Evolutionary conservation across 2,329 filamentous ascomycete species (phyloP).

Genomic region (Alternaria arborescens): DNA sequence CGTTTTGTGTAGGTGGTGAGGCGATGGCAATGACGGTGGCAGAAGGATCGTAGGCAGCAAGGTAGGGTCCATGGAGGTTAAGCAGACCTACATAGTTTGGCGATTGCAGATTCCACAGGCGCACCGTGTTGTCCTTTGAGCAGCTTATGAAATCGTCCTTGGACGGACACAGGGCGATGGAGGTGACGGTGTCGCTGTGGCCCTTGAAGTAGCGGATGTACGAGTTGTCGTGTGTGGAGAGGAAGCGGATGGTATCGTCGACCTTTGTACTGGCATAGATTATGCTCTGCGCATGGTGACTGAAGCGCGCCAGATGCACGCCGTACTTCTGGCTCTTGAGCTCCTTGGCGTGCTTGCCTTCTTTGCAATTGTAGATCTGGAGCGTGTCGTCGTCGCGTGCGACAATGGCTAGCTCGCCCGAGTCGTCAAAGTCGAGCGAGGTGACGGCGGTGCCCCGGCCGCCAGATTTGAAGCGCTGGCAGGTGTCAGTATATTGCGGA

Average conservation of each 20-base stretch:
- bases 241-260: conserved; percentile 87
- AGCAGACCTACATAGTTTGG: conserved; percentile 82
- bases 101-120: conserved; percentile 87
- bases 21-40: conserved; percentile 91
- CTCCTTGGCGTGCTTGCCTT: conserved; percentile 87
- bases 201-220: conserved; percentile 97
- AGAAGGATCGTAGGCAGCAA: conserved; percentile 90
- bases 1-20: conserved; percentile 77
- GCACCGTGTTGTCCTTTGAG: conserved; percentile 87
- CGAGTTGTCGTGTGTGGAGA: conserved; percentile 92
- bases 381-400: conserved; percentile 94
- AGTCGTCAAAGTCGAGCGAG: conserved; percentile 95
- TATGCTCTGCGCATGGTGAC: conserved; percentile 88
- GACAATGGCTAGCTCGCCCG: conserved; percentile 89
- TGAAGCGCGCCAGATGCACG: conserved; percentile 91
- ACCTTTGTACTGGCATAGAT: conserved; percentile 96
- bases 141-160: conserved; percentile 93
- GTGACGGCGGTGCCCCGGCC: conserved; percentile 71
- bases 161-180: conserved; percentile 82
- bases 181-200: conserved; percentile 85
- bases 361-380: conserved; percentile 92
- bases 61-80: conserved; percentile 79
- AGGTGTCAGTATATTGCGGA: conserved; percentile 20
- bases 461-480: conserved; percentile 57
- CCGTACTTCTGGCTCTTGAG: conserved; percentile 97